Evolutionary conservation across 164 flowering plant genomes (phyloP).

Genomic region (Liquidambar formosana): DNA sequence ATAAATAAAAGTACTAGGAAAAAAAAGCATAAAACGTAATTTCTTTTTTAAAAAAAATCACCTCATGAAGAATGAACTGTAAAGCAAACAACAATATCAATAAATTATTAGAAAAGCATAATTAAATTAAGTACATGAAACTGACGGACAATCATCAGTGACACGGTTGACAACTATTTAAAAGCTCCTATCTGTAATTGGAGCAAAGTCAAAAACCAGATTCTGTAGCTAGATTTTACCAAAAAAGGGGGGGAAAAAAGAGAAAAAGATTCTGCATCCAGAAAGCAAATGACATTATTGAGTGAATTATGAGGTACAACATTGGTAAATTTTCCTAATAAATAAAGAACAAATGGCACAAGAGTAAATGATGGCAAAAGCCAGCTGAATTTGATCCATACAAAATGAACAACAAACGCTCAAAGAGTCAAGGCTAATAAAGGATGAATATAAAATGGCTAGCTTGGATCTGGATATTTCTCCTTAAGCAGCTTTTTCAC

Average conservation of each 20-base stretch:
- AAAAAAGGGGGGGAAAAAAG: too few relatives aligned
- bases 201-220: neutral
- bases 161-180: neutral
- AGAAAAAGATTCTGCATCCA: neutral
- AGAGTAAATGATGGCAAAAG: neutral
- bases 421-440: too few relatives aligned
- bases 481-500: too few relatives aligned
- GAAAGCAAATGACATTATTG: neutral
- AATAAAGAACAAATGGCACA: neutral
- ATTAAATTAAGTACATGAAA: neutral
- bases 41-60: neutral
- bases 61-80: too few relatives aligned
- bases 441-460: too few relatives aligned
- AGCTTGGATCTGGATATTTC: too few relatives aligned
- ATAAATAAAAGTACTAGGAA: neutral
- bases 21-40: neutral
- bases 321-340: neutral
- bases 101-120: too few relatives aligned
- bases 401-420: too few relatives aligned
- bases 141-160: neutral
- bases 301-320: neutral
- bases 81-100: neutral
- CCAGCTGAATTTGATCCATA: too few relatives aligned
- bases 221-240: too few relatives aligned
- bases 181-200: neutral